Evolutionary conservation across 106 monocot species (phyloP).

Genomic region (Allium cepa): DNA sequence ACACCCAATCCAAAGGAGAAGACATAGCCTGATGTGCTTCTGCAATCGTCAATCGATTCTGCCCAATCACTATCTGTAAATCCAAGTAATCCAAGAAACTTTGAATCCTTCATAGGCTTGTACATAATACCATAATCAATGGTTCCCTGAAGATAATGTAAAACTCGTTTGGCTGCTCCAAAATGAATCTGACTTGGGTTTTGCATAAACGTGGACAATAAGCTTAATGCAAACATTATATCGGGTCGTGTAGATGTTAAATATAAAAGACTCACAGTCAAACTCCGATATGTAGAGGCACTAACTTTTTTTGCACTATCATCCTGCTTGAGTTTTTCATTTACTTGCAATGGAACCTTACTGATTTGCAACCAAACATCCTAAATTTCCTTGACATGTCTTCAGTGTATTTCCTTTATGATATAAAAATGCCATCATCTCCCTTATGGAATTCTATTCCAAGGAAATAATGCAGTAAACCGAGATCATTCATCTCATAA

Average conservation of each 20-base stretch:
- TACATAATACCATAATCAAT: neutral
- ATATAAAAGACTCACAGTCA: no score
- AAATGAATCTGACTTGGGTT: neutral
- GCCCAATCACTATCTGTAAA: neutral
- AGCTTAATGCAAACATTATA: neutral
- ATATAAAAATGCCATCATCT: neutral
- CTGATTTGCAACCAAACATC: no score
- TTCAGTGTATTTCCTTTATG: no score
- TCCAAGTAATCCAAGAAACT: neutral
- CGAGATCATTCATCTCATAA: slow-evolving; percentile 15
- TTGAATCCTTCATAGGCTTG: neutral
- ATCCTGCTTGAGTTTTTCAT: no score
- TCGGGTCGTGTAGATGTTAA: no score
- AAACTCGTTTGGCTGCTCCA: neutral
- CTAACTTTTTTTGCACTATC: no score
- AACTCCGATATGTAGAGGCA: no score
- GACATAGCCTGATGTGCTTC: no score
- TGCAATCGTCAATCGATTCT: neutral
- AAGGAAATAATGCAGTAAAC: slow-evolving; percentile 4
- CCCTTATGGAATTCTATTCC: slow-evolving; percentile 8
- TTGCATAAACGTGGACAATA: neutral
- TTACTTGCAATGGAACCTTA: no score
- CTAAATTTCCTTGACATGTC: no score
- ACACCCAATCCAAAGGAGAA: no score
- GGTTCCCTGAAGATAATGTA: neutral